These are phyloP conservation scores for Phaseolus coccineus DNA, from an alignment of 331 rosid species.

Conservation along the genomic window DNA sequence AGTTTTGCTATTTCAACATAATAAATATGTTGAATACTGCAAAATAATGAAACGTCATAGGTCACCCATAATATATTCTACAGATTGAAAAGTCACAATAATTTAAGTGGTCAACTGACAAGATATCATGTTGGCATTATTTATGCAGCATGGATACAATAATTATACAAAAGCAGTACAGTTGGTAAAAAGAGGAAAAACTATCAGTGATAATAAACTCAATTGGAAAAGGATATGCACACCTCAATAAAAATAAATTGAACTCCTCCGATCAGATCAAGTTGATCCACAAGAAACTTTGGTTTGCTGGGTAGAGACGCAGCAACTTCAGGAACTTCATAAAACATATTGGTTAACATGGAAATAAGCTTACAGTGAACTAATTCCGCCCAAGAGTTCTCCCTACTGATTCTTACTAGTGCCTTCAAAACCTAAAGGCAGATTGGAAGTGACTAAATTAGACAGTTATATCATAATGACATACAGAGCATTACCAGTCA, in stretches of 20 bases:
- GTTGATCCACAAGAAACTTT: conserved; percentile 80
- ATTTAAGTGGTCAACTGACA: background rate
- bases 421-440: conserved; percentile 75
- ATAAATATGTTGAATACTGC: background rate
- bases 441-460: conserved; percentile 45
- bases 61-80: background rate
- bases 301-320: conserved; percentile 55
- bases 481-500: conserved; percentile 15
- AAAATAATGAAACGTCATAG: background rate
- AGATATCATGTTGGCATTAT: background rate
- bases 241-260: conserved; percentile 93
- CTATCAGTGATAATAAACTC: conserved; percentile 7
- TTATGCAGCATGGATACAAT: background rate
- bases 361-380: conserved; percentile 95
- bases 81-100: background rate
- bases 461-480: conserved; percentile 34
- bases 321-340: conserved; percentile 64
- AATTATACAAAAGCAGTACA: background rate
- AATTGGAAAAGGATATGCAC: conserved; percentile 39
- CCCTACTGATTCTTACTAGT: conserved; percentile 78
- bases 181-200: background rate
- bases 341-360: conserved; percentile 94
- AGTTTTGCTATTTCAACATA: conserved; percentile 5
- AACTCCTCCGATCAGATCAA: conserved; percentile 94
- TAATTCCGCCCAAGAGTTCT: conserved; percentile 95